phyloP scores from a whole-genome alignment of 2,329 filamentous ascomycete genomes.

The Volutella citrinella region DNA sequence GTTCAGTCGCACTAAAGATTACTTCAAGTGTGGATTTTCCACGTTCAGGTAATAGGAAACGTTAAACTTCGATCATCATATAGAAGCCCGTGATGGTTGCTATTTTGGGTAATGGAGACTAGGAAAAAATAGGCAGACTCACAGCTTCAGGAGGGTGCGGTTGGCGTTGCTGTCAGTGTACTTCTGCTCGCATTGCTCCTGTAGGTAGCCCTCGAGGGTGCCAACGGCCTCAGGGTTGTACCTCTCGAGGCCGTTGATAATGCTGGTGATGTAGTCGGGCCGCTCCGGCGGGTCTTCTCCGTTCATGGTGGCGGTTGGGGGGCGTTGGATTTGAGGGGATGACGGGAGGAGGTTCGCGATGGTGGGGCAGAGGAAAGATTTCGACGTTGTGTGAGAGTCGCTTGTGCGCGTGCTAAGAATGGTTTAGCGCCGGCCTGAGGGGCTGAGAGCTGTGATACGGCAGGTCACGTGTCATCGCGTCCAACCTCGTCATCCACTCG shows the following conservation, averaged over 20 bases:
- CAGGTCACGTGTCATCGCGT: slow-evolving; percentile 34
- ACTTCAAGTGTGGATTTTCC: slow-evolving; percentile 62
- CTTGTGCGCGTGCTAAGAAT: slow-evolving; percentile 36
- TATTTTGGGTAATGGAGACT: slow-evolving; percentile 15
- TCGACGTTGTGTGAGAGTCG: slow-evolving; percentile 37
- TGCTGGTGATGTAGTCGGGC: slow-evolving; percentile 86
- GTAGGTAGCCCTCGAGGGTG: slow-evolving; percentile 91
- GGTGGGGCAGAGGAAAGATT: slow-evolving; percentile 43
- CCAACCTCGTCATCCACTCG: slow-evolving; percentile 28
- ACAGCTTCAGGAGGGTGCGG: slow-evolving; percentile 94
- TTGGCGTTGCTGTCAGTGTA: slow-evolving; percentile 97
- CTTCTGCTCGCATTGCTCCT: slow-evolving; percentile 90
- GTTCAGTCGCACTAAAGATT: slow-evolving; percentile 72
- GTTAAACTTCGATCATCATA: slow-evolving; percentile 75
- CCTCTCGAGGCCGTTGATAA: slow-evolving; percentile 94
- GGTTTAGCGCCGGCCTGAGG: slow-evolving; percentile 30
- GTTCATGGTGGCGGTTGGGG: slow-evolving; percentile 50
- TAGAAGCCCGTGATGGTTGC: slow-evolving; percentile 27
- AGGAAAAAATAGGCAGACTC: slow-evolving; percentile 45
- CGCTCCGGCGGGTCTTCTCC: slow-evolving; percentile 87
- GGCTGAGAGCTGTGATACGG: slow-evolving; percentile 18
- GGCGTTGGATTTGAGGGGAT: slow-evolving; percentile 24
- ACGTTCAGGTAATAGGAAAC: slow-evolving; percentile 98
- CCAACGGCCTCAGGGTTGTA: slow-evolving; percentile 98
- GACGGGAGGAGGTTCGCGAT: slow-evolving; percentile 35